These are phyloP conservation scores for Pythium brachiatum DNA, from an alignment of 352 stramenopile species.

Conservation along the genomic window DNA sequence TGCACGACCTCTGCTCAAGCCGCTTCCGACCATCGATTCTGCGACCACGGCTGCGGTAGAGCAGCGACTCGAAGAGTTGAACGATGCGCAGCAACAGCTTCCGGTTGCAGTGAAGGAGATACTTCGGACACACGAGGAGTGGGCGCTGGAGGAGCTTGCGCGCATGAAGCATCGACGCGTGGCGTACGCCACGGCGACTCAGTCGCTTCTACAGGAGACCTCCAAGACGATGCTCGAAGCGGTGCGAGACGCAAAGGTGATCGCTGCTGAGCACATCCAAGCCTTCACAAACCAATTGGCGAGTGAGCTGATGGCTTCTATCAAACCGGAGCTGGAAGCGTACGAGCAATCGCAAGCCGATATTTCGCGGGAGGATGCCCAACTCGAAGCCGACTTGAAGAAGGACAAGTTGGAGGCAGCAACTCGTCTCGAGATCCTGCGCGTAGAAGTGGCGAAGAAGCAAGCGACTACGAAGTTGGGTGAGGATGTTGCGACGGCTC, in stretches of 20 bases:
- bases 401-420: conserved; percentile 10
- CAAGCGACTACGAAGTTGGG: neutral
- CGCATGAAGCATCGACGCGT: conserved; percentile 45
- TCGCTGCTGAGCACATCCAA: conserved; percentile 39
- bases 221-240: conserved; percentile 34
- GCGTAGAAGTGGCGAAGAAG: conserved; percentile 7
- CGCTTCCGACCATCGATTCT: conserved; percentile 5
- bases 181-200: conserved; percentile 27
- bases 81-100: conserved; percentile 23
- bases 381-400: conserved; percentile 5
- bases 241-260: conserved; percentile 36
- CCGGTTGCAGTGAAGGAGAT: conserved; percentile 27
- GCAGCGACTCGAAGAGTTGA: conserved; percentile 12
- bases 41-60: neutral
- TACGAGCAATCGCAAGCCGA: conserved; percentile 25
- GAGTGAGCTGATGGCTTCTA: conserved; percentile 33
- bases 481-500: conserved; percentile 1
- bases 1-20: conserved; percentile 1
- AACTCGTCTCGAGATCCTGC: conserved; percentile 14
- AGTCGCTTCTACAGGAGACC: conserved; percentile 48
- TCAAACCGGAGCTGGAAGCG: conserved; percentile 37
- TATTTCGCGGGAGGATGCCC: neutral
- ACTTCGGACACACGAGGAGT: conserved; percentile 38
- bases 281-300: conserved; percentile 32
- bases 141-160: conserved; percentile 41